Evolutionary conservation across 768 basidiomycete genomes (phyloP).

Genomic region (Lactarius deliciosus): DNA sequence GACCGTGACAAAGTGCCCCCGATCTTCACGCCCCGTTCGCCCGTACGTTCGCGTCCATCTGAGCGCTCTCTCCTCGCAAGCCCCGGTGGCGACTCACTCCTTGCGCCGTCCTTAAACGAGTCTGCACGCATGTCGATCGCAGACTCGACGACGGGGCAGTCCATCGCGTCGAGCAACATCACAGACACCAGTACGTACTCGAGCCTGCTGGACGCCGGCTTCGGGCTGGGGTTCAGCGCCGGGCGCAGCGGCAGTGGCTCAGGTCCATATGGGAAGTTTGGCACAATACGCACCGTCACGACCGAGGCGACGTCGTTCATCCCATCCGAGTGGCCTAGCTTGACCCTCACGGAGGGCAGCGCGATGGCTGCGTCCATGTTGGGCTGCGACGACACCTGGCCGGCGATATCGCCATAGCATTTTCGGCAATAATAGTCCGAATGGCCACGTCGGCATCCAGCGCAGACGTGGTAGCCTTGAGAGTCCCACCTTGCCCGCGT

Average conservation of each 20-base stretch:
- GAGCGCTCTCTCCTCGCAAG: conserved; percentile 20
- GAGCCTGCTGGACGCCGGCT: conserved; percentile 53
- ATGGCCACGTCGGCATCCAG: background rate
- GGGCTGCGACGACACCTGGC: conserved; percentile 44
- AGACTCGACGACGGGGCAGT: conserved; percentile 54
- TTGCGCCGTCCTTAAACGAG: conserved; percentile 17
- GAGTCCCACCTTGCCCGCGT: conserved; percentile 35
- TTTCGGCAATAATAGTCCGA: conserved; percentile 12
- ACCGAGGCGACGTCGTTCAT: conserved; percentile 72
- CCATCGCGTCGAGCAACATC: conserved; percentile 59
- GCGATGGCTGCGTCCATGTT: conserved; percentile 44
- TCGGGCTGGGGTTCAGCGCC: conserved; percentile 32
- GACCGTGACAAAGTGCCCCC: conserved; percentile 43
- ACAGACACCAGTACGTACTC: conserved; percentile 59
- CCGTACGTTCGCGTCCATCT: conserved; percentile 45
- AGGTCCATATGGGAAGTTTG: conserved; percentile 57
- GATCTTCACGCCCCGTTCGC: conserved; percentile 50
- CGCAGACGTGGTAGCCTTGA: conserved; percentile 29
- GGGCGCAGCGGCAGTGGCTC: conserved; percentile 38
- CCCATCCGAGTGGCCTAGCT: conserved; percentile 57
- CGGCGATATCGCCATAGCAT: conserved; percentile 35
- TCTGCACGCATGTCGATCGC: conserved; percentile 36
- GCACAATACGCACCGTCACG: conserved; percentile 77
- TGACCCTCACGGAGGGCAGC: conserved; percentile 65
- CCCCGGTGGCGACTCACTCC: conserved; percentile 13